A percentile compares a stretch with the other conserved stretches of the same genome.
phyloP scores from a whole-genome alignment of 2,329 filamentous ascomycete species.

The Aspergillus terreus region DNA sequence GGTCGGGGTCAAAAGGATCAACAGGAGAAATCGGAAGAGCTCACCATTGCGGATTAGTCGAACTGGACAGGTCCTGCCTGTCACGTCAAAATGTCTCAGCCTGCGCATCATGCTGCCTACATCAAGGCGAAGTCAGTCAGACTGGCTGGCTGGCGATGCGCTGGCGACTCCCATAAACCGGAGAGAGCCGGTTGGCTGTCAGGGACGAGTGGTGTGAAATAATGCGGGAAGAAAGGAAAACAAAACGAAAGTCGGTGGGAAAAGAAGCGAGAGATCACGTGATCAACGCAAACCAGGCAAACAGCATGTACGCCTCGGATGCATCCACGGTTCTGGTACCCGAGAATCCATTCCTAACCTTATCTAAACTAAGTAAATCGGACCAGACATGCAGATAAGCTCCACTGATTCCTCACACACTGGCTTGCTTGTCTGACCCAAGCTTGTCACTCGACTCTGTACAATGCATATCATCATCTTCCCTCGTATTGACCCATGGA shows the following conservation, averaged over 20 bases:
- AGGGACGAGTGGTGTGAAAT: slow-evolving; percentile 1
- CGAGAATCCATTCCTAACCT: too few species aligned
- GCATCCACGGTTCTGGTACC: too few species aligned
- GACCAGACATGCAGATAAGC: too few species aligned
- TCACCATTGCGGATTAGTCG: slow-evolving; percentile 17
- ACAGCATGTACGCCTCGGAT: too few species aligned
- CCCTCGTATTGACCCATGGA: too few species aligned
- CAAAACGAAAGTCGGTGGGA: slow-evolving; percentile 8
- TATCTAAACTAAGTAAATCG: too few species aligned
- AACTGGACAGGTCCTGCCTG: neutral
- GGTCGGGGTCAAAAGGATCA: neutral
- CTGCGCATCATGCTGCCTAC: slow-evolving; percentile 5
- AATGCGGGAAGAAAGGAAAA: slow-evolving; percentile 3
- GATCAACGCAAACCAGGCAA: neutral
- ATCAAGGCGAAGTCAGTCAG: slow-evolving; percentile 9
- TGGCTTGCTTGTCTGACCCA: too few species aligned
- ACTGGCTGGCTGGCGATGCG: neutral
- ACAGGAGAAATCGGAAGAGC: slow-evolving; percentile 5
- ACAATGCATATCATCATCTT: too few species aligned
- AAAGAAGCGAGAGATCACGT: slow-evolving; percentile 12
- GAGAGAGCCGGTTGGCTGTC: neutral
- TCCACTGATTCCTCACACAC: too few species aligned
- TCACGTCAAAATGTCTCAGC: slow-evolving; percentile 1
- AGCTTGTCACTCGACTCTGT: too few species aligned
- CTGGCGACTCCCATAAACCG: neutral